Base-by-base conservation (phyloP, 208 protist species). In the Crithidia sp. region DNA sequence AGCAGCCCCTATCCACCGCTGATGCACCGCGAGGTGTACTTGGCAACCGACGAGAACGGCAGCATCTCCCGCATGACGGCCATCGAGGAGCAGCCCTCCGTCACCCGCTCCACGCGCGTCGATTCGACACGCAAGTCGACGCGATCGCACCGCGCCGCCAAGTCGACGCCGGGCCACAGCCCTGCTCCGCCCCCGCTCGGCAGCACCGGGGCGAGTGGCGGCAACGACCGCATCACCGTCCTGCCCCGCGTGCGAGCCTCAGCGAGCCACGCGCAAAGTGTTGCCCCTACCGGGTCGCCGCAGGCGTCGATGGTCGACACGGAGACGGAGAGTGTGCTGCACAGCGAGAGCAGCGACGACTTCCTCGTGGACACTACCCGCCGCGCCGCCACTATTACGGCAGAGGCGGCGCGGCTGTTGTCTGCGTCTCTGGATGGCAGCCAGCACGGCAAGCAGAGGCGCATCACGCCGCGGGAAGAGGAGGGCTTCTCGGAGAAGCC, bases 61-160 rank as follows among this genome's bases (percentile, higher is more conserved):
- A 71, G 65, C 72, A 67, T 77, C 58, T 62, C 65, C 39, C 72
- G 45, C 64, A 77, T 71, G 17, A 61, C 68, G 12, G 65, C 65
- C 39, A 77, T 71, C 65, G 72, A 77, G 43, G 72, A 77, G 49
- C 57, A 71, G 59, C 64, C 57, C 14, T 61, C 58, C 4, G 28
- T 71, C 28, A 12, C 57, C n/a, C n/a, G 37, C 10, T 54, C 61
- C 17, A 65, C 65, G n/a, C 50, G 58, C 37, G 19, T 58, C 17
- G 65, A 59, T 28, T 67, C 72, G 40, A 54, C 47, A 14, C 57
- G 58, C 16, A 64, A 59, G 57, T 59, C 64, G 7, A 54, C 57
- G 12, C 56, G 41, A 36, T 67, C 72, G 52, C 50, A 59, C 41
- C n/a, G 9, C 71, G 19, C 55, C 63, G n/a, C 52, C 45, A 66